Evolutionary conservation across 176 grass and related monocot species (phyloP).

Genomic region (Canna indica): DNA sequence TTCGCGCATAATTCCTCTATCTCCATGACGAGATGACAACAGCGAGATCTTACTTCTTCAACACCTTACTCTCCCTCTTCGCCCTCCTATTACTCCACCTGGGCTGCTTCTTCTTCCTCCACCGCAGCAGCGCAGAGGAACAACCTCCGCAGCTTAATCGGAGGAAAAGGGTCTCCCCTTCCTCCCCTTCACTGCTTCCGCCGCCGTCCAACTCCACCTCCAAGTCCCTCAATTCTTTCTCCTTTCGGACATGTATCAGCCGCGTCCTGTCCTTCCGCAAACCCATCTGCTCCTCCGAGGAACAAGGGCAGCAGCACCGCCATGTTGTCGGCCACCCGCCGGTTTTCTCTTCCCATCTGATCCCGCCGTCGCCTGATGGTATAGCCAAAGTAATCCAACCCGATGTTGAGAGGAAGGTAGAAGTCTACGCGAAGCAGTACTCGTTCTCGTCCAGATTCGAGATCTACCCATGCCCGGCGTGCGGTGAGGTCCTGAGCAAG

Average conservation of each 20-base stretch:
- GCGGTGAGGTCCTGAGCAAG: constrained; percentile 58
- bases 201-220: constrained; percentile 11
- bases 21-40: constrained; percentile 4
- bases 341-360: too few relatives aligned
- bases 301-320: background rate
- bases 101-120: constrained; percentile 52
- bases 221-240: constrained; percentile 15
- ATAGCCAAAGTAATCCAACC: constrained; percentile 1
- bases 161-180: constrained; percentile 69
- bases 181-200: constrained; percentile 22
- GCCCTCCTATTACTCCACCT: constrained; percentile 50
- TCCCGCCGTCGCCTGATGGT: background rate
- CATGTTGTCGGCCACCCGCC: too few relatives aligned
- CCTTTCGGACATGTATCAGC: constrained; percentile 31
- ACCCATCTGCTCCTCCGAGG: too few relatives aligned
- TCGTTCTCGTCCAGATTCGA: constrained; percentile 38
- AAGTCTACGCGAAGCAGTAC: constrained; percentile 3
- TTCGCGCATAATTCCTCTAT: background rate
- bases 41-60: constrained; percentile 16
- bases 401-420: constrained; percentile 12
- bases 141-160: constrained; percentile 8
- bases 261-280: constrained; percentile 35
- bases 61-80: constrained; percentile 50
- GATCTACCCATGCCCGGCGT: constrained; percentile 61
- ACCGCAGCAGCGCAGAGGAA: constrained; percentile 5